Base-by-base conservation (phyloP, 2,329 filamentous ascomycete species). In the Cytospora schulzeri region DNA sequence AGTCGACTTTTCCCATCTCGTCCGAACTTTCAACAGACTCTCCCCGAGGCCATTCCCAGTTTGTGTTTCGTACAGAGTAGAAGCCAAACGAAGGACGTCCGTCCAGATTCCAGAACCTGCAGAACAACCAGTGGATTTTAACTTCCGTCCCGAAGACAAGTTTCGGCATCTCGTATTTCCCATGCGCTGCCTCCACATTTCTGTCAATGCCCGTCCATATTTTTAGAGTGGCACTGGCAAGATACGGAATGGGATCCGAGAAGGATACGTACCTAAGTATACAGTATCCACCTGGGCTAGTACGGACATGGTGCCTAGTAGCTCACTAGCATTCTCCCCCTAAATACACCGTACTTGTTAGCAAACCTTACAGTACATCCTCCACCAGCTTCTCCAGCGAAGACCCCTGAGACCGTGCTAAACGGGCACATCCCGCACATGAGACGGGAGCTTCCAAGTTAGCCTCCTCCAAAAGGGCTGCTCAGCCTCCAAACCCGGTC, bases 101-200 rank as follows among this genome's bases (percentile, higher is more conserved):
- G 17, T 19, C 38, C 15, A 41, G 38, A n/a, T 41, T 41, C 15
- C 19, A 19, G 38, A 35, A 35, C 45, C n/a, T n/a, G n/a, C n/a
- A n/a, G 9, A 31, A 4, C 29, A 60, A 26, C 15, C 35, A 29
- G 58, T 61, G 38, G 38, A 9, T 19, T 41, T 41, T 41, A n/a
- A 19, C 19, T n/a, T 41, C 15, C 38, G 12, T 62, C 35, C 50
- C 52, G 38, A 55, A 51, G 48, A 53, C 50, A 48, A 53, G 35
- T 35, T 59, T 59, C 57, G 55, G 38, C 62, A 51, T 41, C 65
- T 67, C 65, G 65, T 67, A 67, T 67, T 62, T 55, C 58, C 58
- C 33, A 35, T 61, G 53, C 62, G 35, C 38, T 52, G 54, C 54
- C 62, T 58, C 55, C 58, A 57, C 57, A 29, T 56, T 64, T 62